Evolutionary conservation across 2,329 filamentous ascomycete genomes (phyloP), one percentile per base, ranked within the genome.

Genomic region (Dothidotthia symphoricarpi): DNA sequence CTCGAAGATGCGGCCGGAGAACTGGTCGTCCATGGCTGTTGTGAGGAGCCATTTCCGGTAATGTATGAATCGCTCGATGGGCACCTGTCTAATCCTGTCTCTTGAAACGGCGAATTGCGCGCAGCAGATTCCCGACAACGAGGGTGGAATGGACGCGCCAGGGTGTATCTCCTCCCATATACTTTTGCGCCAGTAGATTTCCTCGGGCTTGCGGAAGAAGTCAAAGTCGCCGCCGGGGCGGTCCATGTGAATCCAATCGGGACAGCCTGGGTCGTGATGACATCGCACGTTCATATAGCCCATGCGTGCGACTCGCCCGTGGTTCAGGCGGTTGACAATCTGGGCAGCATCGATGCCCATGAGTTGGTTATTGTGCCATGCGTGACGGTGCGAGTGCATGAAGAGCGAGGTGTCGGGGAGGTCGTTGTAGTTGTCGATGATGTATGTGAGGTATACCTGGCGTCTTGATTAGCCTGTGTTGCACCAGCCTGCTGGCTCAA

Each of bases 241-340:
- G 44, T 68, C 64, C 58, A 68, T 56, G 49, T 78, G 75, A 47
- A 81, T 73, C 74, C 77, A 80, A 42, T 75, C 72, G 0, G 77
- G 77, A 55, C 79, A 83, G 10, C 79, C 79, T 1, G 77, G 76
- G 2, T 70, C 70, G 68, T 75, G 76, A 24, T 74, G 69, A 55
- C 80, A 83, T 30, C 80, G 76, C 36, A 79, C 64, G 43, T 81
- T 82, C 67, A 80, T 76, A 57, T 78, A 83, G 3, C 80, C 80
- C 41, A 74, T 61, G 30, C 72, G 63, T 11, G 67, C 66, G 16
- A 82, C 73, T 30, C 73, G 71, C 29, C 70, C 73, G 55, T 72
- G 66, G 47, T 73, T 76, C 33, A 82, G 67, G 15, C 71, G 67
- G 28, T 69, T 63, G 27, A 82, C 65, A 55, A 74, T 76, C 51